Evolutionary conservation across 225 moss, liverwort and hornwort species (phyloP), one percentile per base, ranked within the genome.

Genomic region (Straminergon stramineum): DNA sequence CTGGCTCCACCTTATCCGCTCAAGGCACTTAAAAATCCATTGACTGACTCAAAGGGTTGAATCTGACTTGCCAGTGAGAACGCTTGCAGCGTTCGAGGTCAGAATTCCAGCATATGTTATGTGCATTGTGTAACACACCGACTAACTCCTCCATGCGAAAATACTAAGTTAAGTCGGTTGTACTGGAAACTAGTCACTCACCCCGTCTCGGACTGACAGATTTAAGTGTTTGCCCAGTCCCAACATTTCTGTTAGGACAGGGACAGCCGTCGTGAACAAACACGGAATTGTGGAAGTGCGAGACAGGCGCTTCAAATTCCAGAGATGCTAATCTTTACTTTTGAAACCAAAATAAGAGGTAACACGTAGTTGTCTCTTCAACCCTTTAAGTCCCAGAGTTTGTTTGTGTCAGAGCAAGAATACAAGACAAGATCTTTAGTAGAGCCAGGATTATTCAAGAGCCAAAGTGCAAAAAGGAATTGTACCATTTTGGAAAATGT

Each of bases 371-470:
- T 27, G 27, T 71, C 15, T 39, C 5, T 15, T 15, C 5, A 15
- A 70, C 13, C n/a, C n/a, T 69, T 68, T 4, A 37, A 23, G 22
- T n/a, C 13, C 13, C 1, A 66, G 14, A 37, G 20, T 37, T 37
- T 68, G 20, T 6, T 39, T 39, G 23, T 39, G 14, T 23, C 8
- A 39, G 1, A 69, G 39, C 39, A 23, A 39, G 23, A 24, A 13
- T 69, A 7, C 7, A 18, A 18, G 66, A n/a, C 37, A 37, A 13
- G 21, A 68, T 20, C 6, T 37, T 67, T 37, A 68, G 11, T 37
- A 11, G 22, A 69, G n/a, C 13, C 0, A 4, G 4, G n/a, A n/a
- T n/a, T n/a, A 13, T 2, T 7, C 1, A 13, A 1, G n/a, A n/a
- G 13, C 1, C 7, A 4, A n/a, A n/a, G n/a, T 22, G n/a, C 13